Percentiles rank a stretch among this genome's conserved stretches.
These are phyloP conservation scores for Debaryomyces singareniensis DNA, from an alignment of 1,139 yeast species.

Conservation along the genomic window DNA sequence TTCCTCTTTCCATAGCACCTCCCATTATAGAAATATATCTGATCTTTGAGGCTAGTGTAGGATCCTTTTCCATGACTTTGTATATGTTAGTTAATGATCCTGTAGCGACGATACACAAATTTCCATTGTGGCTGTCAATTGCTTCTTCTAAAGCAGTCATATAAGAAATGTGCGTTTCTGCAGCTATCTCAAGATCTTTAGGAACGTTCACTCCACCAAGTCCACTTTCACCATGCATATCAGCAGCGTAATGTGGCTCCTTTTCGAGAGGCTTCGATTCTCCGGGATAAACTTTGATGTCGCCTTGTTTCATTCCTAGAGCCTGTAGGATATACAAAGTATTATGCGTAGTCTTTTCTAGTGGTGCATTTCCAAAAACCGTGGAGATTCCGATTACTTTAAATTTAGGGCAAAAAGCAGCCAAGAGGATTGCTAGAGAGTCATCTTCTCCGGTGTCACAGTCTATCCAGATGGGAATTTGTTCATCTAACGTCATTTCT, in stretches of 20 bases:
- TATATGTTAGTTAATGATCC: conserved; percentile 74
- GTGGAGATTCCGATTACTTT: conserved; percentile 71
- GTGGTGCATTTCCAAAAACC: conserved; percentile 74
- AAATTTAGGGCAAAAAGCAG: conserved; percentile 54
- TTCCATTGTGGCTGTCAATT: conserved; percentile 33
- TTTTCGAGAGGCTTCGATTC: conserved; percentile 50
- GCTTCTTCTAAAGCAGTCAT: conserved; percentile 54
- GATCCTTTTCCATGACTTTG: conserved; percentile 42
- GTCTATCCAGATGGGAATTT: conserved; percentile 75
- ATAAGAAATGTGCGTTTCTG: conserved; percentile 34
- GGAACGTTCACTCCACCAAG: conserved; percentile 65
- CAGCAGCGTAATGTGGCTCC: conserved; percentile 46
- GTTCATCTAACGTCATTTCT: not conserved
- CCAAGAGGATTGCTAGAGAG: conserved; percentile 66
- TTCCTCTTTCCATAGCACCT: conserved; percentile 51
- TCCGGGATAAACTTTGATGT: conserved; percentile 63
- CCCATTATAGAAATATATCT: conserved; percentile 67
- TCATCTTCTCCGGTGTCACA: conserved; percentile 95
- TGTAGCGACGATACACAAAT: conserved; percentile 56
- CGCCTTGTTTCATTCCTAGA: conserved; percentile 34
- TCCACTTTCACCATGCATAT: conserved; percentile 71
- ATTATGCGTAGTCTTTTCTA: conserved; percentile 62
- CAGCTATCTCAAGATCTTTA: conserved; percentile 33
- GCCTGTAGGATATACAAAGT: conserved; percentile 63
- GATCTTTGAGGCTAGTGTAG: conserved; percentile 42